Base-by-base conservation (phyloP, 2,329 filamentous ascomycete species). In the Calonectria hawksworthii region DNA sequence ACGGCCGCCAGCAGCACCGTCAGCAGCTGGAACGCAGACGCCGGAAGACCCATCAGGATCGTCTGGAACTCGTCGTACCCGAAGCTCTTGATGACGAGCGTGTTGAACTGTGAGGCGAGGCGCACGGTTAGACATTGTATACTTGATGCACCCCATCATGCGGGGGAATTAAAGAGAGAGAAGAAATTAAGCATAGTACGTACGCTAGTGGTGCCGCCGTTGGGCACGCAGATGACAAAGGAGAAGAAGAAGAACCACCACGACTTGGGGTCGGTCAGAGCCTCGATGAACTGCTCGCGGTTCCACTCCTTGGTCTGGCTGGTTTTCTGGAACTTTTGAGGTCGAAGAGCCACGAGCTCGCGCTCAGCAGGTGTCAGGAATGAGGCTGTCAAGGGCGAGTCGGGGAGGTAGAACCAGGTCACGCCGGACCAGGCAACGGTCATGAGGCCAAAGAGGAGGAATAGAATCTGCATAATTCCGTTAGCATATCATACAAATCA, bases 201-300 rank as follows among this genome's bases (percentile, higher is more conserved):
- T 63, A 75, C 73, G 28, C 73, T 75, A n/a, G 73, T 75, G 2
- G 73, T 75, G 30, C 73, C 73, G 38, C 73, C 73, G 34, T 75
- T 75, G 13, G 73, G 73, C 34, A 75, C 73, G 23, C 73, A 75
- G 72, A 51, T 81, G 75, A 79, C 76, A 78, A 69, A 69, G 3
- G 51, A 73, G 38, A 74, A 75, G 64, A 74, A 51, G n/a, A 76
- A 74, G 41, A 79, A 79, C 34, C 77, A 78, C 79, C 79, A 81
- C 2, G 79, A 73, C 65, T 80, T 78, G 26, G 73, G 54, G 41
- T 81, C 79, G 32, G 73, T 75, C 64, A 81, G 73, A 5, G 79
- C 76, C 64, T 81, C 79, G 59, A 80, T 70, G 30, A 79, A 78
- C 38, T 81, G 78, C 36, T 4, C 38, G 5, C 73, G 65, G 4